These are phyloP conservation scores for Coemansia sp. DNA, from an alignment of 192 early-diverging fungal species.

Conservation along the genomic window DNA sequence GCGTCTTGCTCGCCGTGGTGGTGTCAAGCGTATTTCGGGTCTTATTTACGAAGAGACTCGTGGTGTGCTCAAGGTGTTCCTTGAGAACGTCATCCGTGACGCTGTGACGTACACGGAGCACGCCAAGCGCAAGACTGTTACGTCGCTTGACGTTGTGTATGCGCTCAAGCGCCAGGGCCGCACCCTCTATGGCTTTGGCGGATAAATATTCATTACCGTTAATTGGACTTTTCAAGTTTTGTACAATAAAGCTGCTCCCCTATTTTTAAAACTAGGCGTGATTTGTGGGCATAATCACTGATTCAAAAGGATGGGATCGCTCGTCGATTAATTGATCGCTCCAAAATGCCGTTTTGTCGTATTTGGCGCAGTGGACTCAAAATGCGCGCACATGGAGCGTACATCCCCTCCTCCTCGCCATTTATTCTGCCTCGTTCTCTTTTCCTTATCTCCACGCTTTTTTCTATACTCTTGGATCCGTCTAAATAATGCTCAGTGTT, in stretches of 20 bases:
- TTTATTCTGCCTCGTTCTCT: not conserved
- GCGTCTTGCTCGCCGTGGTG: conserved; percentile 98
- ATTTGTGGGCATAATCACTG: no score
- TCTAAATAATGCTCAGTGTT: conserved; percentile 5
- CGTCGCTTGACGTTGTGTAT: conserved; percentile 99
- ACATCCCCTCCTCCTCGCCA: not conserved
- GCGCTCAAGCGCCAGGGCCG: conserved; percentile 96
- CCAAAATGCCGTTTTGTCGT: no score
- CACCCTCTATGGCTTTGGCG: conserved; percentile 87
- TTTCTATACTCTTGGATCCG: not conserved
- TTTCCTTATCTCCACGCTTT: conserved; percentile 2
- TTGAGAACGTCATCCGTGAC: conserved; percentile 99
- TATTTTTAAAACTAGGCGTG: not conserved
- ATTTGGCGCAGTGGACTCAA: conserved; percentile 11
- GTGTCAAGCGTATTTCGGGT: conserved; percentile 99
- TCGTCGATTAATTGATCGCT: no score
- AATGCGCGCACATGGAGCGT: no score
- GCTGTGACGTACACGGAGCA: conserved; percentile 99
- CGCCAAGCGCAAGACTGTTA: conserved; percentile 89
- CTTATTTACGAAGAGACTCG: conserved; percentile 99
- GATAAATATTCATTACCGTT: conserved; percentile 52
- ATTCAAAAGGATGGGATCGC: no score
- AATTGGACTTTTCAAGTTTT: conserved; percentile 4
- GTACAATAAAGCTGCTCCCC: conserved; percentile 17
- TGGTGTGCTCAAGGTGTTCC: conserved; percentile 95